A percentile compares a stretch with the other conserved stretches of the same genome.
phyloP scores from a whole-genome alignment of 2,329 filamentous ascomycete genomes.

The Drechslerella dactyloides region DNA sequence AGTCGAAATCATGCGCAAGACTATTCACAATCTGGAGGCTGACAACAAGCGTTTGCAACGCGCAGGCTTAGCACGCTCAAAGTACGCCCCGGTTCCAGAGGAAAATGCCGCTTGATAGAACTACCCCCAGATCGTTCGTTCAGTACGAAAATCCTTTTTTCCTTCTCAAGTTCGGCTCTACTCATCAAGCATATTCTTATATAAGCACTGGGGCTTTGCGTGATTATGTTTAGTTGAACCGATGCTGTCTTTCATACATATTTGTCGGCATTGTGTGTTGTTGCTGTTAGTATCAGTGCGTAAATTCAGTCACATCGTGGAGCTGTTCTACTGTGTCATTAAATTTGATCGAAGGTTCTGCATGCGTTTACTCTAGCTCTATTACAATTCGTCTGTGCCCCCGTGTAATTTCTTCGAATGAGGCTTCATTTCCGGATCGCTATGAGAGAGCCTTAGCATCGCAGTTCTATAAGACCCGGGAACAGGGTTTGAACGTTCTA shows the following conservation, averaged over 20 bases:
- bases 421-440: constrained; percentile 20
- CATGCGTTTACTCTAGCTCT: not conserved
- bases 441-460: not conserved
- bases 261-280: too few relatives aligned
- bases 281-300: too few relatives aligned
- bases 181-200: not conserved
- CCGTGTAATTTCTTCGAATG: constrained; percentile 31
- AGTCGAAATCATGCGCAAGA: constrained; percentile 19
- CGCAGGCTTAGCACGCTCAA: constrained; percentile 6
- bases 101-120: not conserved
- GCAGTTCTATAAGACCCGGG: not conserved
- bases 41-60: constrained; percentile 18
- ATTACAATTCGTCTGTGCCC: constrained; percentile 34
- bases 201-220: too few relatives aligned
- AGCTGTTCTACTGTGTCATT: too few relatives aligned
- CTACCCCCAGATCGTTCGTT: too few relatives aligned
- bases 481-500: too few relatives aligned
- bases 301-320: too few relatives aligned
- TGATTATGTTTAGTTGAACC: too few relatives aligned
- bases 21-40: constrained; percentile 27
- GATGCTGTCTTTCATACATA: too few relatives aligned
- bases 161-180: too few relatives aligned
- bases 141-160: too few relatives aligned
- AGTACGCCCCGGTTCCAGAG: not conserved
- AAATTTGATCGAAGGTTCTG: not conserved